Conservation (phyloP, 2,329 filamentous ascomycete genomes). For the Colletotrichum scovillei region DNA sequence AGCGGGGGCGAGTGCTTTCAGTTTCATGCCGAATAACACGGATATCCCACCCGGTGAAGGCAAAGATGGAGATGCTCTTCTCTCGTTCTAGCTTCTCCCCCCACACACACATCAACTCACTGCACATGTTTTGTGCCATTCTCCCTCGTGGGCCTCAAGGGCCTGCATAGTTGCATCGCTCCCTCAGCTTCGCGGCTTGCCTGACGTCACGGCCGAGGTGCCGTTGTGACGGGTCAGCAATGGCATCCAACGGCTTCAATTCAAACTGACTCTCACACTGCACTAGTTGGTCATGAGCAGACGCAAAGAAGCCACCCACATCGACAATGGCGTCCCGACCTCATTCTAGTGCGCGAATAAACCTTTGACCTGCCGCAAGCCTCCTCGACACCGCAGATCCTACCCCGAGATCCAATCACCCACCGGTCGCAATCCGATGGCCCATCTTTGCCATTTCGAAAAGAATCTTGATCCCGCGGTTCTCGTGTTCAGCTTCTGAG, state of each 20-base stretch:
- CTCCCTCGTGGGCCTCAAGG: slow-evolving; percentile 1
- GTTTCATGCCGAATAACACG: no score
- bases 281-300: slow-evolving; percentile 28
- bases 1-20: neutral
- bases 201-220: slow-evolving; percentile 30
- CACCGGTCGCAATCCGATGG: neutral
- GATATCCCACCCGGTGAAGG: no score
- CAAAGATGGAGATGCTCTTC: neutral
- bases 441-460: neutral
- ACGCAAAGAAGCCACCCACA: slow-evolving; percentile 4
- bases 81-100: no score
- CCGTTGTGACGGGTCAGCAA: neutral
- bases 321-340: slow-evolving; percentile 9
- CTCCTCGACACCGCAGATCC: slow-evolving; percentile 6
- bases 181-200: neutral
- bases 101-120: no score
- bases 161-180: neutral
- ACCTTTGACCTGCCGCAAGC: slow-evolving; percentile 22
- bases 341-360: slow-evolving; percentile 32
- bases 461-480: neutral
- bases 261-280: slow-evolving; percentile 20
- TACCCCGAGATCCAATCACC: slow-evolving; percentile 8
- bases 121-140: neutral
- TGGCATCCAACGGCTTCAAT: slow-evolving; percentile 15
- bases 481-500: slow-evolving; percentile 15